Percentiles rank a stretch among this genome's conserved stretches.
Conservation (phyloP, 306 rosid genomes). For the Benincasa hispida region DNA sequence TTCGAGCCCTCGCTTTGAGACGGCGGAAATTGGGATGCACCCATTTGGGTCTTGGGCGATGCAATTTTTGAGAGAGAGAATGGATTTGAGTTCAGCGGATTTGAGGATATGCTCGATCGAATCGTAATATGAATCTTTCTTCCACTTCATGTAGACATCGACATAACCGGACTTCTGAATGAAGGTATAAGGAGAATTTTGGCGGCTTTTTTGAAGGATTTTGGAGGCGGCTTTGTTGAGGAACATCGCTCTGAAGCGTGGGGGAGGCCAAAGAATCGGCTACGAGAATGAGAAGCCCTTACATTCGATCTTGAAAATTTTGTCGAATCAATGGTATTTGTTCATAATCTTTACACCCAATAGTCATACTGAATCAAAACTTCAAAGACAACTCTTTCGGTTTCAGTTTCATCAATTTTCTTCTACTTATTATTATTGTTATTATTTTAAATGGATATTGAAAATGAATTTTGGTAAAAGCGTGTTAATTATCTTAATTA, state of each 20-base stretch:
- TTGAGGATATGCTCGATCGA: constrained; percentile 54
- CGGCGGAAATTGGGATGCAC: constrained; percentile 61
- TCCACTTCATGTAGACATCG: constrained; percentile 87
- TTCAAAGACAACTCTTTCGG: no score
- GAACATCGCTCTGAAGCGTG: constrained; percentile 16
- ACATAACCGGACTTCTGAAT: constrained; percentile 44
- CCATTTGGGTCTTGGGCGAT: constrained; percentile 46
- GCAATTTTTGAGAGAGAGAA: constrained; percentile 57
- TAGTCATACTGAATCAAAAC: no score
- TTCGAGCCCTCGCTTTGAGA: constrained; percentile 50
- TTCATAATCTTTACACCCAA: no score
- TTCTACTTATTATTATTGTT: no score
- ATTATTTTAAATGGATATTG: no score
- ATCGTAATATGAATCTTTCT: constrained; percentile 64
- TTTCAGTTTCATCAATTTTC: no score
- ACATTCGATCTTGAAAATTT: no score
- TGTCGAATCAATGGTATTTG: no score
- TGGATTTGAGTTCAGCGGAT: constrained; percentile 54
- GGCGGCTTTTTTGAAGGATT: constrained; percentile 16
- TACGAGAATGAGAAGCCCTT: not conserved
- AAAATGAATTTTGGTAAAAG: no score
- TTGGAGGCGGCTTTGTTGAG: constrained; percentile 17
- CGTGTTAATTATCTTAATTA: no score
- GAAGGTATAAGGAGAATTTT: constrained; percentile 24
- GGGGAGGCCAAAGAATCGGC: no score